phyloP scores from a whole-genome alignment of 1,284 basidiomycete genomes.

The Tranzscheliella williamsii region DNA sequence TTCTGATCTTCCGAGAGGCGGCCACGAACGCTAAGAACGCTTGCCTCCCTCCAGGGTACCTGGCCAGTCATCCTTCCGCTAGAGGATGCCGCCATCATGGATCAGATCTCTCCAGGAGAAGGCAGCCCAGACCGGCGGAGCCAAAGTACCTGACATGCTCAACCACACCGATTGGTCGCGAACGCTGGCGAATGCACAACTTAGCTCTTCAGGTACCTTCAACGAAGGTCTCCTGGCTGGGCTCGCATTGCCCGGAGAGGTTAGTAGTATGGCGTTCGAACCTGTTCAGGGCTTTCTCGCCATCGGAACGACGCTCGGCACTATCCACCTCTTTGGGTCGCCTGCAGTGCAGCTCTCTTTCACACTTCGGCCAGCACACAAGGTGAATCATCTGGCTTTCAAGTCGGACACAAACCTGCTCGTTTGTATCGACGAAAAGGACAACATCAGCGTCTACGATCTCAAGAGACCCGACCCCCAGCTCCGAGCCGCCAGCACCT shows the following conservation, averaged over 20 bases:
- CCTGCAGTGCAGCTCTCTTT: slow-evolving; percentile 69
- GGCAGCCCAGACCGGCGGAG: slow-evolving; percentile 13
- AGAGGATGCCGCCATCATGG: slow-evolving; percentile 37
- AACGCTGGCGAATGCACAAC: slow-evolving; percentile 30
- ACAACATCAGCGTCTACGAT: slow-evolving; percentile 73
- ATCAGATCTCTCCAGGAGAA: slow-evolving; percentile 30
- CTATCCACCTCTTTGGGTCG: slow-evolving; percentile 70
- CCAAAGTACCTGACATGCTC: slow-evolving; percentile 22
- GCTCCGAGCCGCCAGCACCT: slow-evolving; percentile 30
- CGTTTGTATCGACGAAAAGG: slow-evolving; percentile 71
- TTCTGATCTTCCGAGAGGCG: too few species aligned
- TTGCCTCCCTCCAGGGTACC: not conserved
- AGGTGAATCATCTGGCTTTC: slow-evolving; percentile 71
- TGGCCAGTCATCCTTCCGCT: too few species aligned
- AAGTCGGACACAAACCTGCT: slow-evolving; percentile 68
- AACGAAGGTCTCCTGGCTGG: slow-evolving; percentile 50
- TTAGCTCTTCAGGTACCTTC: slow-evolving; percentile 42
- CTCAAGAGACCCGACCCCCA: slow-evolving; percentile 65
- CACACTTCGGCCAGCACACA: slow-evolving; percentile 65
- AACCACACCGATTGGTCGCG: slow-evolving; percentile 34
- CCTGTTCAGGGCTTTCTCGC: slow-evolving; percentile 68
- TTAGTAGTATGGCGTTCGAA: slow-evolving; percentile 58
- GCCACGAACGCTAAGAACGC: too few species aligned
- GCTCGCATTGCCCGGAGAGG: slow-evolving; percentile 57
- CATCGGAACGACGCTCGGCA: slow-evolving; percentile 68